Evolutionary conservation across 2,329 filamentous ascomycete genomes (phyloP), one percentile per base, ranked within the genome.

Genomic region (Calonectria hongkongensis): DNA sequence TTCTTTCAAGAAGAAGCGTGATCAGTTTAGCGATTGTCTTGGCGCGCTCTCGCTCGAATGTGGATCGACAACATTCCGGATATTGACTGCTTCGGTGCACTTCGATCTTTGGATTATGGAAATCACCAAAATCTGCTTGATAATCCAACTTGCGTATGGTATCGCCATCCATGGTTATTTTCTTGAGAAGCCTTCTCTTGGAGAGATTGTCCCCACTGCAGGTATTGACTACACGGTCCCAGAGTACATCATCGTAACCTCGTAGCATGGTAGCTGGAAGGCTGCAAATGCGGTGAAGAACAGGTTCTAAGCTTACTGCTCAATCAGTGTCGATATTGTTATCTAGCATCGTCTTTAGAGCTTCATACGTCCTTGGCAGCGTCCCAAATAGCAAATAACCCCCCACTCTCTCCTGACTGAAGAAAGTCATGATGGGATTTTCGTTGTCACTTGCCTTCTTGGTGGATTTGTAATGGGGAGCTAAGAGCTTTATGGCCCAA

Each of bases 341-440:
- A 9, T 25, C 33, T 27, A 51, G 25, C 30, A 69, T 41, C 1
- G 5, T 18, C 5, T 64, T 16, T 9, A 36, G 8, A 16, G 54
- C 51, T 28, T 64, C 18, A 12, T 15, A 28, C 6, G 64, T 36
- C 4, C 36, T 25, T 7, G 70, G 27, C 28, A 71, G 25, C 12
- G 68, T 68, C 9, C 68, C 48, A 21, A 71, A 60, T 36, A 27
- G 30, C 15, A 68, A 66, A 25, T 65, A 71, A 25, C 51, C 8
- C 4, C 18, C 18, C n/a, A 54, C 10, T 39, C 64, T 56, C 2
- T 64, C 47, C 25, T n/a, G 33, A 16, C 64, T 68, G 50, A 71
- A 58, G 12, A 73, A 45, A 3, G 58, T 36, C 0, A 30, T n/a
- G 3, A 73, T 25, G 13, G 63, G 63, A 3, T 50, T 12, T 25